phyloP scores from a whole-genome alignment of 257 asterid species.

The Craterostigma plantagineum region DNA sequence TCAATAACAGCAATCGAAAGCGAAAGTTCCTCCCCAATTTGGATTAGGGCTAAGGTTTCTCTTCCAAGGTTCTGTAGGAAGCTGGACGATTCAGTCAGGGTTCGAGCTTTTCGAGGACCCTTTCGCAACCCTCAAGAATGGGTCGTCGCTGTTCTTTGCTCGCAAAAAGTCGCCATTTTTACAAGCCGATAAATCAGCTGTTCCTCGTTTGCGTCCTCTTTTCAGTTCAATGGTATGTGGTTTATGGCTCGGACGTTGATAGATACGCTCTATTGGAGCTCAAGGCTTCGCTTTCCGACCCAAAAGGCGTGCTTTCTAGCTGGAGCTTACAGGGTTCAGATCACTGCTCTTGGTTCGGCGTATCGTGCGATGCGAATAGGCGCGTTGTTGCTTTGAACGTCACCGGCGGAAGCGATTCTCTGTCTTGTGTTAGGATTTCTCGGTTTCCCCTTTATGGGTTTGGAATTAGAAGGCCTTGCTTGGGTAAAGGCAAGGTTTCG shows the following conservation, averaged over 20 bases:
- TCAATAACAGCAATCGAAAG: no score
- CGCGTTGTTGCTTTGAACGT: conserved; percentile 63
- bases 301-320: conserved; percentile 35
- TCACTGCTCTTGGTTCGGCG: conserved; percentile 76
- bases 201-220: conserved; percentile 29
- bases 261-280: conserved; percentile 75
- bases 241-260: conserved; percentile 41
- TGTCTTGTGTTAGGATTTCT: conserved; percentile 55
- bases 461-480: conserved; percentile 66
- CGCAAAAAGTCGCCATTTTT: no score
- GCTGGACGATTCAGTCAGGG: no score
- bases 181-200: conserved; percentile 34
- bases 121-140: no score
- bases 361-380: conserved; percentile 43
- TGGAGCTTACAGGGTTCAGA: conserved; percentile 34
- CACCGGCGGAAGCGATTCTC: conserved; percentile 69
- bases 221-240: conserved; percentile 23
- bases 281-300: conserved; percentile 54
- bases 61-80: no score
- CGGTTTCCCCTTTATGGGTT: conserved; percentile 70
- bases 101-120: no score
- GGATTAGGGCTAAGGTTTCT: no score
- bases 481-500: conserved; percentile 16
- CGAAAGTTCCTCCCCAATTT: no score
- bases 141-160: no score